Conservation (phyloP, 1,284 basidiomycete genomes). For the Apiotrichum akiyoshidainum region DNA sequence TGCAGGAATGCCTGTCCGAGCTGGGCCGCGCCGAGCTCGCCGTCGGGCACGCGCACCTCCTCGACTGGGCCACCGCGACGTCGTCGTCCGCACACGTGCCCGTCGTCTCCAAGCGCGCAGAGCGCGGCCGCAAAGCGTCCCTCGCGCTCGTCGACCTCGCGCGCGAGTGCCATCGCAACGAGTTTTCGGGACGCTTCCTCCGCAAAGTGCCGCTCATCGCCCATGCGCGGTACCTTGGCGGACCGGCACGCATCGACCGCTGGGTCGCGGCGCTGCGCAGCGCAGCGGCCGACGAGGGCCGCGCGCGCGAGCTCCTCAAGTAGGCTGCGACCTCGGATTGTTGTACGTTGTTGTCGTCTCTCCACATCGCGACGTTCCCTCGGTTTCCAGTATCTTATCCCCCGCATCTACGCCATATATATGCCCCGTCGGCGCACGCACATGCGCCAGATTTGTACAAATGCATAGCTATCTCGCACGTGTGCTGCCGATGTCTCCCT, state of each 20-base stretch:
- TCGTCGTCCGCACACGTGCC: background rate
- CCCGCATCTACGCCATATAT: background rate
- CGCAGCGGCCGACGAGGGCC: constrained; percentile 56
- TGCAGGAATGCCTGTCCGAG: constrained; percentile 78
- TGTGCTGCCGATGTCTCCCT: background rate
- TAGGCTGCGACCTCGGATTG: background rate
- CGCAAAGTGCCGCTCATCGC: constrained; percentile 87
- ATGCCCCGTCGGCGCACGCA: too few species aligned
- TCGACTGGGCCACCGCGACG: constrained; percentile 16
- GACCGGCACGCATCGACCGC: constrained; percentile 21
- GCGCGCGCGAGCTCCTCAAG: background rate
- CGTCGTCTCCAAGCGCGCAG: constrained; percentile 1
- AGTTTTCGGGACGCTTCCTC: constrained; percentile 48
- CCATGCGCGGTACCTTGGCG: constrained; percentile 65
- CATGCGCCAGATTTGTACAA: background rate
- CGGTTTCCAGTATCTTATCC: background rate
- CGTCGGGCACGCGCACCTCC: constrained; percentile 55
- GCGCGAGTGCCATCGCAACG: constrained; percentile 1
- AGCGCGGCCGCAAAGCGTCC: constrained; percentile 15
- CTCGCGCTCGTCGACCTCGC: constrained; percentile 5
- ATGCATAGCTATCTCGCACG: background rate
- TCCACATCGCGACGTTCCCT: too few species aligned
- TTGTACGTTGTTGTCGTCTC: too few species aligned
- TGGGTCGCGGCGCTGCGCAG: constrained; percentile 64
- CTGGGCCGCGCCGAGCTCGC: constrained; percentile 73